Conservation (phyloP, 2,329 filamentous ascomycete species). For the Pezicula carpinea region DNA sequence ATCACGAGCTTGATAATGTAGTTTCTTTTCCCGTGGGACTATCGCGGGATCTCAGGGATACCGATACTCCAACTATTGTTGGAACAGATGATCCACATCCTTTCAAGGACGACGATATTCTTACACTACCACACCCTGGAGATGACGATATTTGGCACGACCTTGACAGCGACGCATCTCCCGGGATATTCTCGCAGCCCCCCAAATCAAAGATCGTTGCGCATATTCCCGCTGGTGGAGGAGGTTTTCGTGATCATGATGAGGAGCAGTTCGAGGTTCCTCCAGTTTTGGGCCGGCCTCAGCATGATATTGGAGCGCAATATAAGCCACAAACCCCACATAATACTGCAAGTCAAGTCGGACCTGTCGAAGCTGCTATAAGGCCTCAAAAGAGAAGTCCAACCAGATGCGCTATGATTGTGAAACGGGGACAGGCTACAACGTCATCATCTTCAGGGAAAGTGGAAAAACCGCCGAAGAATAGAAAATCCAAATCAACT, state of each 20-base stretch:
- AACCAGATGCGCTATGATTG: not conserved
- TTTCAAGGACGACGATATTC: not conserved
- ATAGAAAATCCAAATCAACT: not conserved
- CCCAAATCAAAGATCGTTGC: too few relatives aligned
- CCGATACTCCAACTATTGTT: too few relatives aligned
- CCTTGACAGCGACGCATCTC: not conserved
- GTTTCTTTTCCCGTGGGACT: too few relatives aligned
- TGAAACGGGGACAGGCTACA: not conserved
- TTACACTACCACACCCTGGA: not conserved
- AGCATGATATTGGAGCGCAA: constrained; percentile 11
- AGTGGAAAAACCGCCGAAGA: not conserved
- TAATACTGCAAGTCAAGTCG: not conserved
- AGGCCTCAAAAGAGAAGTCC: constrained; percentile 10
- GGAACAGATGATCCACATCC: too few relatives aligned
- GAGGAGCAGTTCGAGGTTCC: too few relatives aligned
- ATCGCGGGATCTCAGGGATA: too few relatives aligned
- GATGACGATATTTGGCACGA: constrained; percentile 21
- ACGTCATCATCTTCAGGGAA: not conserved
- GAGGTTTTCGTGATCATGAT: too few relatives aligned
- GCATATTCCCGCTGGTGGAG: too few relatives aligned
- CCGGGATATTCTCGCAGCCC: too few relatives aligned
- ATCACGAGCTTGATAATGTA: too few relatives aligned
- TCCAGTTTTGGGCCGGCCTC: too few relatives aligned
- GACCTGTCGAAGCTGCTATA: constrained; percentile 14
- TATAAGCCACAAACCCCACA: not conserved